These are phyloP conservation scores for Lolium perenne DNA, from an alignment of 176 grass and related monocot genomes.

Conservation along the genomic window DNA sequence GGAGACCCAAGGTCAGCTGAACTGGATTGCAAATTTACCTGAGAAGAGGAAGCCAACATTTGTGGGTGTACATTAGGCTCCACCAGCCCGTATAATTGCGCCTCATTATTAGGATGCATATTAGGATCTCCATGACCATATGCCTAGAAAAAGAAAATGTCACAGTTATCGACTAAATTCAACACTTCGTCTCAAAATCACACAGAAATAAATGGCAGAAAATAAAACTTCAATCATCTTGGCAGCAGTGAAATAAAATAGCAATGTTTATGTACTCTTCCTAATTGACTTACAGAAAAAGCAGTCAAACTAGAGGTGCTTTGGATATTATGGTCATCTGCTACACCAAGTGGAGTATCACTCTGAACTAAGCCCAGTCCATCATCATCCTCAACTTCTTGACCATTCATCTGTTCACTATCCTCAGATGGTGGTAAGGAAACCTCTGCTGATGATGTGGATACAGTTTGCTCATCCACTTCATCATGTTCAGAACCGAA, in stretches of 20 bases:
- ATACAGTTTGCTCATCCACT: constrained; percentile 52
- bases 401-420: constrained; percentile 46
- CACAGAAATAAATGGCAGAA: neutral
- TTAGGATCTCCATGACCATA: constrained; percentile 52
- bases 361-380: constrained; percentile 74
- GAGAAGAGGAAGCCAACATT: constrained; percentile 53
- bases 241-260: neutral
- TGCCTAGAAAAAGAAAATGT: constrained; percentile 32
- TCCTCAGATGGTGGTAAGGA: constrained; percentile 53
- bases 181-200: constrained; percentile 4
- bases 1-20: neutral
- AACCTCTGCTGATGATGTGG: constrained; percentile 47
- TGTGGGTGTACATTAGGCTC: constrained; percentile 56
- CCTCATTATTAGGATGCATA: constrained; percentile 52
- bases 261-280: neutral
- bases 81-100: constrained; percentile 48
- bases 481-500: constrained; percentile 45
- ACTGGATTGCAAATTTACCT: constrained; percentile 41
- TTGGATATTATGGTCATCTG: constrained; percentile 50
- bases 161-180: constrained; percentile 14
- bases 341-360: constrained; percentile 51
- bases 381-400: constrained; percentile 64
- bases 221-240: neutral
- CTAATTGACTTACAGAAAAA: constrained; percentile 59
- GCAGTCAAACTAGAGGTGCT: constrained; percentile 50